Evolutionary conservation across 1,284 basidiomycete genomes (phyloP), one percentile per base, ranked within the genome.

Genomic region (Cryptococcus sp.): DNA sequence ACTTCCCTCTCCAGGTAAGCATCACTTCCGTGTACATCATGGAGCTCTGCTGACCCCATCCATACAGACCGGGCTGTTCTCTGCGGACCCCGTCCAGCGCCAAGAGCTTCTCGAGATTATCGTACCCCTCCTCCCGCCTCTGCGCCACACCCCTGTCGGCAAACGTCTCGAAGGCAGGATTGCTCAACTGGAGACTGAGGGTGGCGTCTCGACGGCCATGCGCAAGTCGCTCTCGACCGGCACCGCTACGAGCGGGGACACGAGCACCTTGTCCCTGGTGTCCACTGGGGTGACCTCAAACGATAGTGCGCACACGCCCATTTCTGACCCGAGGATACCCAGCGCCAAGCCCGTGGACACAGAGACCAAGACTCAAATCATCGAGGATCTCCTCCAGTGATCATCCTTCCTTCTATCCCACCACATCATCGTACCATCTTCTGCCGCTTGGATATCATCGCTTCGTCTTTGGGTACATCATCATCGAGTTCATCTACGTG

Each of bases 1-100:
- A 76, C 59, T 76, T 76, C 59, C 67, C 71, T 2, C 53, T 76
- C 13, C 73, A 76, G 62, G 70, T 71, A 28, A 55, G 69, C 52
- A 15, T 35, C 18, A 35, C 18, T 20, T 36, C 16, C 1, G 11
- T 3, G n/a, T 7, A 5, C 4, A n/a, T 6, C 18, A 21, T 7
- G 13, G 18, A 38, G 21, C 18, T 16, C 37, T 9, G 24, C 24
- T 50, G 33, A 53, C 16, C 1, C 5, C 23, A 15, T 23, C 11
- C 23, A 18, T 20, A 13, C 45, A 71, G 69, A 73, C 73, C 4
- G 70, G 69, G 5, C 59, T 73, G 16, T 59, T 49, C 38, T 52
- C 55, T 50, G 71, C 70, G 15, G 68, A 69, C 11, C 42, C 54
- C 4, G 59, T 62, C 48, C 71, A 75, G 50, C 63, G 70, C 35